Percentiles rank a stretch among this genome's conserved stretches.
These are phyloP conservation scores for Gossypium davidsonii DNA, from an alignment of 441 rosid species.

Conservation along the genomic window DNA sequence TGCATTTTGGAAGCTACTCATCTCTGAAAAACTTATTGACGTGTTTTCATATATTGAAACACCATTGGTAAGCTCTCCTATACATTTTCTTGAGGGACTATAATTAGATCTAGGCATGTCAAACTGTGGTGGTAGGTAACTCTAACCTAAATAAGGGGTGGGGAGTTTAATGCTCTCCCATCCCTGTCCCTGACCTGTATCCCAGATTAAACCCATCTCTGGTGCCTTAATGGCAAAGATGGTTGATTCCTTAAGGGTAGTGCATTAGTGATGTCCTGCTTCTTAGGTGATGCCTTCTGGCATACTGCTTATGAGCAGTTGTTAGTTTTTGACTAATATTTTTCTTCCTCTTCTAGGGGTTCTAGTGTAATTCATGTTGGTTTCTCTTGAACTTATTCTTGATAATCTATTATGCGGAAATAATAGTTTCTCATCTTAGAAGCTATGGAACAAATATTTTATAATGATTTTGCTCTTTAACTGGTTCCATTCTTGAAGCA, in stretches of 20 bases:
- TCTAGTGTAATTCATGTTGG: background rate
- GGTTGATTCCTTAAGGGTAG: background rate
- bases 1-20: conserved; percentile 85
- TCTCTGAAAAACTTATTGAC: conserved; percentile 70
- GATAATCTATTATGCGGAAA: background rate
- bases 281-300: conserved; percentile 1
- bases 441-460: background rate
- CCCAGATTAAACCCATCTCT: background rate
- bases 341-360: conserved; percentile 6
- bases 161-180: background rate
- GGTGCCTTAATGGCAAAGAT: background rate
- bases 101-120: conserved; percentile 7
- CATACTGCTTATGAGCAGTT: background rate
- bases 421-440: conserved; percentile 7
- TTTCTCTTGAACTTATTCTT: background rate
- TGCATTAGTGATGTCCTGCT: conserved; percentile 1
- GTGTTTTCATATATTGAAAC: conserved; percentile 65
- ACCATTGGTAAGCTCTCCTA: conserved; percentile 62
- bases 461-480: background rate
- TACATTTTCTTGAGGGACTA: background rate
- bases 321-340: background rate
- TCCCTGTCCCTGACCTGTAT: background rate
- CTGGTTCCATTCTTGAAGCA: conserved; percentile 7
- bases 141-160: background rate
- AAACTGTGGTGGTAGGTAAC: background rate